Percentiles rank a stretch among this genome's conserved stretches.
Evolutionary conservation across 306 rosid species (phyloP).

Genomic region (Cucurbita pepo): DNA sequence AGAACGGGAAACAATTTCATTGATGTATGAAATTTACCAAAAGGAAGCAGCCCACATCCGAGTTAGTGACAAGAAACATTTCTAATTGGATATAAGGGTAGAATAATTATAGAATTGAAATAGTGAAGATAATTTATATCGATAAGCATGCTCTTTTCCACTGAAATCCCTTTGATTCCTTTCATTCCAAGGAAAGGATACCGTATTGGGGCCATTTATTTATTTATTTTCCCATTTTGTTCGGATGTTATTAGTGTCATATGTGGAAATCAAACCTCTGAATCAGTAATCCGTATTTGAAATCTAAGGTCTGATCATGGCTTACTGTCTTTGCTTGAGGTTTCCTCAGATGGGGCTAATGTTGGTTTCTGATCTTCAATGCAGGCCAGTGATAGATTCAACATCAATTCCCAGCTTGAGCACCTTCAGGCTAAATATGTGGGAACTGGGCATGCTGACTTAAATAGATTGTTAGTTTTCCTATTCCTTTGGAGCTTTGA

Average conservation of each 20-base stretch:
- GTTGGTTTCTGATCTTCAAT: neutral
- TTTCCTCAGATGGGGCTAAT: neutral
- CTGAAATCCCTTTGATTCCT: neutral
- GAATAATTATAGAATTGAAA: neutral
- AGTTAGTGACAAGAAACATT: neutral
- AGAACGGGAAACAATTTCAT: neutral
- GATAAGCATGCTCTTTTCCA: no score
- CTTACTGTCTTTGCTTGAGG: neutral
- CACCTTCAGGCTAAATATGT: conserved; percentile 93
- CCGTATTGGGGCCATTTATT: neutral
- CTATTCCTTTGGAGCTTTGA: neutral
- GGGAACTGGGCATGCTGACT: conserved; percentile 92
- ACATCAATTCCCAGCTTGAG: conserved; percentile 91
- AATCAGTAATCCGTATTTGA: neutral
- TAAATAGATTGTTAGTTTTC: conserved; percentile 64
- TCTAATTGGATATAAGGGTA: neutral
- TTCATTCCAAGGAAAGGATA: neutral
- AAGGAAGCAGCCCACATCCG: neutral
- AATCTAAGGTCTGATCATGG: neutral
- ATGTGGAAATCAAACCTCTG: neutral
- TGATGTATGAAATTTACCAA: no score
- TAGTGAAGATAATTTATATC: neutral
- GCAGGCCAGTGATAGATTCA: conserved; percentile 94
- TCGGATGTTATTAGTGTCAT: neutral
- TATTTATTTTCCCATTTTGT: neutral